Base-by-base conservation (phyloP, 179 eudicot genomes). In the Beta corolliflora region DNA sequence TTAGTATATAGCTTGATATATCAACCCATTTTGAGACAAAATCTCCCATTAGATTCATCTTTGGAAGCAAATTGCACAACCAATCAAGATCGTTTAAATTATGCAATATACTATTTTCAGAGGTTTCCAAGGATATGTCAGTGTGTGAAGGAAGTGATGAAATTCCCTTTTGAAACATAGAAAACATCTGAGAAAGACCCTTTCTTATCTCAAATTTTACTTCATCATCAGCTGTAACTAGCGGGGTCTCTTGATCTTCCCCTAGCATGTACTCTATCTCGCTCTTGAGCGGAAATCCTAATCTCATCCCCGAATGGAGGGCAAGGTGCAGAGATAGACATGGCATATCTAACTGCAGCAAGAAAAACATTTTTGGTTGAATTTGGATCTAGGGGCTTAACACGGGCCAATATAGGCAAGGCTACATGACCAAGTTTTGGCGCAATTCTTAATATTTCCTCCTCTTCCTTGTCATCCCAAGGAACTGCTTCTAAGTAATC, bases 181-280 rank as follows among this genome's bases (percentile, higher is more conserved):
- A 86, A 73, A 82, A 87, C 55, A 89, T 86, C 2, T 83, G 85
- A 25, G 84, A 88, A 76, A 94, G 86, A 73, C 93, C 97, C 41
- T 5, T 81, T 83, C 77, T 89, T 6, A 87, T 80, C 88, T 87
- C 95, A 31, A 82, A 63, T 76, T 76, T 89, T 1, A 94, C 90
- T 69, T 92, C 90, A 36, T 87, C 84, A 66, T 94, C 94, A 9
- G 91, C 86, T 48, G 84, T 86, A 54, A 95, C 87, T 16, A 90
- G 70, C 0, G 91, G 89, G 13, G 89, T 87, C 31, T 89, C 95
- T 76, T 87, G 92, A 60, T 90, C 97, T 77, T 91, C 90, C 29
- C 86, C 91, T 45, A 95, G 89, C 99, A 95, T 94, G 93, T 88
- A 95, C 14, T 93, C 99, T 5, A 92, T 90, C 87, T 95, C n/a